Conservation (phyloP, 2,329 filamentous ascomycete genomes). For the Paecilomyces dactylethromorphus region DNA sequence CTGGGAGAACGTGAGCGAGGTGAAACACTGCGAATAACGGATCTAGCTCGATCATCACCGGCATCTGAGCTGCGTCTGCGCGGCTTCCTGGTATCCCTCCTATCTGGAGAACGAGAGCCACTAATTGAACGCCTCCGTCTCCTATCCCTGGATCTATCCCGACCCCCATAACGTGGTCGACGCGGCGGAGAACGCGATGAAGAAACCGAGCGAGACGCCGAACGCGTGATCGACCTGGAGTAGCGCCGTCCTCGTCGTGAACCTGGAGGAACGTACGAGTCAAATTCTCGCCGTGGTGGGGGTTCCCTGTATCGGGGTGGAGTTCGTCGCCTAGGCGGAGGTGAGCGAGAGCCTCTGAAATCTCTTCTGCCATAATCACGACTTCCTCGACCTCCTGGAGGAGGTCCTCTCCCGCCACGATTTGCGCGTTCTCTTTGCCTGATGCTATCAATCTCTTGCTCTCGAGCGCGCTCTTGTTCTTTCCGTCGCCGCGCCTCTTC, state of each 20-base stretch:
- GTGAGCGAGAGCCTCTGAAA: constrained; percentile 45
- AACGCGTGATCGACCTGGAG: constrained; percentile 26
- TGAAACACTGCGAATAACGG: constrained; percentile 41
- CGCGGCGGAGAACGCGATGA: constrained; percentile 25
- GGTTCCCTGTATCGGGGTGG: constrained; percentile 39
- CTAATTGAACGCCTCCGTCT: constrained; percentile 26
- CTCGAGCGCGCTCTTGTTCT: constrained; percentile 64
- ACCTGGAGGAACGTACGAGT: constrained; percentile 51
- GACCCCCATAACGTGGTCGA: constrained; percentile 18
- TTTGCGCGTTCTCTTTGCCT: constrained; percentile 50
- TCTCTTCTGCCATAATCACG: constrained; percentile 44
- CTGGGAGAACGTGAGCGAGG: constrained; percentile 52
- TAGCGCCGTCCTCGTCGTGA: constrained; percentile 31
- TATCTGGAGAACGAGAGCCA: constrained; percentile 35
- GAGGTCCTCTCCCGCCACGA: constrained; percentile 26
- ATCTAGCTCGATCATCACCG: constrained; percentile 43
- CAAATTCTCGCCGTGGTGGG: constrained; percentile 45
- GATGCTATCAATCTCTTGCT: constrained; percentile 62
- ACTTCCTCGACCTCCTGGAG: constrained; percentile 22
- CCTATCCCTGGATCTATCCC: constrained; percentile 18
- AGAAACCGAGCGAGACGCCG: constrained; percentile 21
- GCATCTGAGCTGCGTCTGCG: constrained; percentile 32
- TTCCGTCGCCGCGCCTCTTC: constrained; percentile 66
- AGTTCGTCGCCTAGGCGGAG: constrained; percentile 45
- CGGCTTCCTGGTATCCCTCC: constrained; percentile 26